A percentile compares a stretch with the other conserved stretches of the same genome.
These are phyloP conservation scores for Candida multigemmis DNA, from an alignment of 805 yeast species.

Conservation along the genomic window DNA sequence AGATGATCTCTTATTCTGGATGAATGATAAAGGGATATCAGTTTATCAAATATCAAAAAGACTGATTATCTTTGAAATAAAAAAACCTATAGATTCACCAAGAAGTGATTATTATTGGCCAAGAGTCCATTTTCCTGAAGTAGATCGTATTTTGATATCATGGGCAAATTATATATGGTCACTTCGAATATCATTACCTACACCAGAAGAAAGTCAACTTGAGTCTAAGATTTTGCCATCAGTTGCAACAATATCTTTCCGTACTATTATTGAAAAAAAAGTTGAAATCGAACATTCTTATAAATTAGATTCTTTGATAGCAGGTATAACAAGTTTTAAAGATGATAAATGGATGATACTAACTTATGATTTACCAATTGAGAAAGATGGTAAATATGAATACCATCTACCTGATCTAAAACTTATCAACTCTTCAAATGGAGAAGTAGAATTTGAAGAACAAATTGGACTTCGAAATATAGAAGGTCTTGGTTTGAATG, in stretches of 20 bases:
- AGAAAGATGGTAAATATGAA: slow-evolving; percentile 8
- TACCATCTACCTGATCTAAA: slow-evolving; percentile 65
- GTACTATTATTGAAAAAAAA: slow-evolving; percentile 33
- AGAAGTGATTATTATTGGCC: slow-evolving; percentile 85
- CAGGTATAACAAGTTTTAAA: slow-evolving; percentile 71
- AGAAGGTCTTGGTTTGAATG: slow-evolving; percentile 64
- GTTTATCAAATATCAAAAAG: slow-evolving; percentile 51
- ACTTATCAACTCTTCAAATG: slow-evolving; percentile 53
- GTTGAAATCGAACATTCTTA: slow-evolving; percentile 40
- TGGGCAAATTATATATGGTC: slow-evolving; percentile 82
- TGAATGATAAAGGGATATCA: slow-evolving; percentile 73
- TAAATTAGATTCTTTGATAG: slow-evolving; percentile 44
- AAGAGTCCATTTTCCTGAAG: slow-evolving; percentile 54
- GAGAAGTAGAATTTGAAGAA: slow-evolving; percentile 71
- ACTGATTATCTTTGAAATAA: slow-evolving; percentile 39
- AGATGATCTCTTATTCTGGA: slow-evolving; percentile 69
- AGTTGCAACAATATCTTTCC: slow-evolving; percentile 45
- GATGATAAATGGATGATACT: slow-evolving; percentile 62
- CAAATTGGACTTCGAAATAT: slow-evolving; percentile 58
- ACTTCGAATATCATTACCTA: slow-evolving; percentile 34
- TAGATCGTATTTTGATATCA: slow-evolving; percentile 61
- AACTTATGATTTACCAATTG: slow-evolving; percentile 36
- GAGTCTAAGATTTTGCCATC: slow-evolving; percentile 37
- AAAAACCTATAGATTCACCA: slow-evolving; percentile 46
- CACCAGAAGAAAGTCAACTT: slow-evolving; percentile 6